These are phyloP conservation scores for Gorgonomyces haynaldii DNA, from an alignment of 192 early-diverging fungal genomes.

Conservation along the genomic window DNA sequence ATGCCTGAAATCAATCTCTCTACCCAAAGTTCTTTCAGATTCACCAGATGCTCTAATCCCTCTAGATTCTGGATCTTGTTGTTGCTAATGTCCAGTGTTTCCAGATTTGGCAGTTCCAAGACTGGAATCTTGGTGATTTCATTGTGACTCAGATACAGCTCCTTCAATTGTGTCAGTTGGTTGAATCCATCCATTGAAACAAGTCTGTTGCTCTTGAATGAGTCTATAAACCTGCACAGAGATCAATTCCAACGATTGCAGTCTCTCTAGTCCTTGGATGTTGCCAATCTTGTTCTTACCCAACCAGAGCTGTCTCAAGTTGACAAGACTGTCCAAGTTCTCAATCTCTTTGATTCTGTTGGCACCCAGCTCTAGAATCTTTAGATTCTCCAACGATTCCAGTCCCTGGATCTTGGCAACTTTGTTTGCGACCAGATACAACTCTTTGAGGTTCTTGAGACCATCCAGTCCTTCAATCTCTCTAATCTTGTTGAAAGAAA, in stretches of 20 bases:
- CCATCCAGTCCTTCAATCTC: slow-evolving; percentile 55
- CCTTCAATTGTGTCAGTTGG: slow-evolving; percentile 52
- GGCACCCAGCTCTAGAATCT: slow-evolving; percentile 85
- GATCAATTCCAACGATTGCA: slow-evolving; percentile 21
- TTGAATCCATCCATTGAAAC: slow-evolving; percentile 62
- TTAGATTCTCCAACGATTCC: slow-evolving; percentile 47
- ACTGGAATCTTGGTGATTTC: slow-evolving; percentile 64
- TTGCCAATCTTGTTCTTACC: slow-evolving; percentile 95
- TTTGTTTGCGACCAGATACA: slow-evolving; percentile 93
- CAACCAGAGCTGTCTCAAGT: slow-evolving; percentile 82
- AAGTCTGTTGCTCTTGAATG: slow-evolving; percentile 59
- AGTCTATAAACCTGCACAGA: neutral
- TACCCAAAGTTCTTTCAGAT: slow-evolving; percentile 87
- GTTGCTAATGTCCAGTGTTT: slow-evolving; percentile 74
- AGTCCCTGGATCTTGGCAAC: slow-evolving; percentile 74
- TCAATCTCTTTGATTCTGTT: slow-evolving; percentile 91
- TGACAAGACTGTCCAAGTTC: slow-evolving; percentile 65
- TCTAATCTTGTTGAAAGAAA: slow-evolving; percentile 95
- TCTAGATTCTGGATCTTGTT: slow-evolving; percentile 67
- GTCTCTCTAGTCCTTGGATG: slow-evolving; percentile 60
- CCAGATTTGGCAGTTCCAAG: slow-evolving; percentile 61
- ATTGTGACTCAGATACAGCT: slow-evolving; percentile 90
- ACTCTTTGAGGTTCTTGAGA: slow-evolving; percentile 50
- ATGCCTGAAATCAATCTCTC: slow-evolving; percentile 34
- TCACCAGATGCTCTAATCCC: slow-evolving; percentile 53